Conservation (phyloP, 192 early-diverging fungal species). For the Allomyces javanicus region DNA sequence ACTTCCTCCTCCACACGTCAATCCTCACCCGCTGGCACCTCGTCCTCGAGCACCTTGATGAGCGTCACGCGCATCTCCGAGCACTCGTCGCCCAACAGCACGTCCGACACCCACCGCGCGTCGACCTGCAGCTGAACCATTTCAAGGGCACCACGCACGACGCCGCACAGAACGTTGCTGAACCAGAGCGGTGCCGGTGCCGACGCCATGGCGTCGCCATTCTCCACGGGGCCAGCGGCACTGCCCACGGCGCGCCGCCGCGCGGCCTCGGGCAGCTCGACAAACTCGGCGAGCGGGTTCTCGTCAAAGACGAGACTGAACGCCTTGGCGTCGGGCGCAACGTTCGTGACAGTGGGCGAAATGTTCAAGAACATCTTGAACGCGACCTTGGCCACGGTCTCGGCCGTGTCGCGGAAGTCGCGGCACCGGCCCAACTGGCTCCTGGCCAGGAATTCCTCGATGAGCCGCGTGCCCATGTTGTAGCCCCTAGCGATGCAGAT, state of each 20-base stretch:
- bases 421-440: constrained; percentile 57
- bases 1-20: constrained; percentile 5
- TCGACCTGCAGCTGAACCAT: constrained; percentile 94
- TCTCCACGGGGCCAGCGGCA: constrained; percentile 19
- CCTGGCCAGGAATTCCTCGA: constrained; percentile 90
- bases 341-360: constrained; percentile 58
- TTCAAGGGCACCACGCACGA: constrained; percentile 81
- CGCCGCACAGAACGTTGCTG: constrained; percentile 86
- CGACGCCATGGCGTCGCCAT: constrained; percentile 1
- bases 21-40: constrained; percentile 81
- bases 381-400: constrained; percentile 85
- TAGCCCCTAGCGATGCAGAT: constrained; percentile 53
- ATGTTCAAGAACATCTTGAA: constrained; percentile 95
- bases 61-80: constrained; percentile 87
- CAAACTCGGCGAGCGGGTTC: constrained; percentile 93
- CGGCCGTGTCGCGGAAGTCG: constrained; percentile 79
- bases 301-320: constrained; percentile 90
- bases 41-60: constrained; percentile 76
- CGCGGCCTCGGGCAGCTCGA: constrained; percentile 74
- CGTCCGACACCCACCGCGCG: constrained; percentile 60
- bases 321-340: constrained; percentile 63
- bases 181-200: constrained; percentile 59
- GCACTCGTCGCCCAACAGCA: constrained; percentile 63
- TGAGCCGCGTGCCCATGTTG: constrained; percentile 84
- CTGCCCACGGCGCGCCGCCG: constrained; percentile 24